Conservation (phyloP, 2,329 filamentous ascomycete species). For the Colletotrichum sojae region DNA sequence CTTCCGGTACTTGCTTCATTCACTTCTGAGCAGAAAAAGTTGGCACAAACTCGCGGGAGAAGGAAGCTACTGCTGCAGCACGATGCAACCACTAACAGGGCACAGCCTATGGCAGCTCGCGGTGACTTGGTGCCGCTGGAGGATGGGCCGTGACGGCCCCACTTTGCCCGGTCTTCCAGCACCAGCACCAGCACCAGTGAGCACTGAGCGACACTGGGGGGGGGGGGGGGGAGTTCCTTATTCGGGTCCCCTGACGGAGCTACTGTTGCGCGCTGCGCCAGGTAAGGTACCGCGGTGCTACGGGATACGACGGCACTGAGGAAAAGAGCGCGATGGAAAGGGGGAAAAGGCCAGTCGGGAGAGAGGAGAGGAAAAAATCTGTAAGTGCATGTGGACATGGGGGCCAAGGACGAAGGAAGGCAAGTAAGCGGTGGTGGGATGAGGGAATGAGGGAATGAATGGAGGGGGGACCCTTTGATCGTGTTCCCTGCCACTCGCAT, state of each 20-base stretch:
- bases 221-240: constrained; percentile 19
- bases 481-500: constrained; percentile 26
- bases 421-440: neutral
- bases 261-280: constrained; percentile 26
- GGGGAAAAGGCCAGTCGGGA: neutral
- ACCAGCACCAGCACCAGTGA: too few relatives aligned
- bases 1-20: neutral
- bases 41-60: constrained; percentile 38
- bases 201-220: neutral
- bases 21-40: constrained; percentile 17
- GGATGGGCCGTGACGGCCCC: constrained; percentile 14
- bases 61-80: constrained; percentile 30
- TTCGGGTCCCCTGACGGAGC: constrained; percentile 30
- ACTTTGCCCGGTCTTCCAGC: constrained; percentile 27
- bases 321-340: neutral
- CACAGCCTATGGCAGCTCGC: constrained; percentile 22
- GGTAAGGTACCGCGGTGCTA: neutral
- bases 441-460: neutral
- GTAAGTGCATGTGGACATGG: neutral
- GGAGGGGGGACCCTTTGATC: constrained; percentile 6
- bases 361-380: neutral
- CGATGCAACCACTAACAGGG: constrained; percentile 35
- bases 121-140: constrained; percentile 5
- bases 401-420: neutral
- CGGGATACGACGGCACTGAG: neutral